These are phyloP conservation scores for Metschnikowia henanensis DNA, from an alignment of 805 yeast genomes.

Conservation along the genomic window DNA sequence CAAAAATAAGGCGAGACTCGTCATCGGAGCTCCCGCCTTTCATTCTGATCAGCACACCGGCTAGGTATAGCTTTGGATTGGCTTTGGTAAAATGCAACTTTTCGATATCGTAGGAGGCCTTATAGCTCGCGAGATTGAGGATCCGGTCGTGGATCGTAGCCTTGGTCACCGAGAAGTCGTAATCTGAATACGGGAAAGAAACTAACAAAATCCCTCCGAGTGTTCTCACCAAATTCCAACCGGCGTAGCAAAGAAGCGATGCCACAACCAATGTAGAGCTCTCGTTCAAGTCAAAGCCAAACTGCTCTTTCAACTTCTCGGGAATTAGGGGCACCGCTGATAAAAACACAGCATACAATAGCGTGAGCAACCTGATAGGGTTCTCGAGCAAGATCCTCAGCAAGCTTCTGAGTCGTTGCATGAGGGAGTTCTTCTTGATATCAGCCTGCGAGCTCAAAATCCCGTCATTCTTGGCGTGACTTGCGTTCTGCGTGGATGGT, in stretches of 20 bases:
- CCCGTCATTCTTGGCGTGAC: background rate
- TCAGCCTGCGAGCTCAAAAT: background rate
- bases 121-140: conserved; percentile 50
- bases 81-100: conserved; percentile 58
- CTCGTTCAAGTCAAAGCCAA: conserved; percentile 43
- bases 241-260: conserved; percentile 44
- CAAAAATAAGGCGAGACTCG: conserved; percentile 55
- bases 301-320: conserved; percentile 24
- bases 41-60: conserved; percentile 56
- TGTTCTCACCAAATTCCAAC: conserved; percentile 51
- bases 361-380: conserved; percentile 49
- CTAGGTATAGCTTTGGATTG: conserved; percentile 58
- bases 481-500: background rate
- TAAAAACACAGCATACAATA: conserved; percentile 41
- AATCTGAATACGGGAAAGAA: conserved; percentile 49
- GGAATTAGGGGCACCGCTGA: conserved; percentile 43
- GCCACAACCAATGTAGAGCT: conserved; percentile 48
- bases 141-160: conserved; percentile 45
- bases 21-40: conserved; percentile 73
- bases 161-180: conserved; percentile 37
- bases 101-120: conserved; percentile 47
- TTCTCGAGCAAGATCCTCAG: conserved; percentile 21
- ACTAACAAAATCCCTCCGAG: conserved; percentile 54
- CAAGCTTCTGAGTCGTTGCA: conserved; percentile 2
- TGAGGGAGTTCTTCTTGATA: background rate